Conservation (phyloP, 2,329 filamentous ascomycete species). For the Tolypocladium cylindrosporum region DNA sequence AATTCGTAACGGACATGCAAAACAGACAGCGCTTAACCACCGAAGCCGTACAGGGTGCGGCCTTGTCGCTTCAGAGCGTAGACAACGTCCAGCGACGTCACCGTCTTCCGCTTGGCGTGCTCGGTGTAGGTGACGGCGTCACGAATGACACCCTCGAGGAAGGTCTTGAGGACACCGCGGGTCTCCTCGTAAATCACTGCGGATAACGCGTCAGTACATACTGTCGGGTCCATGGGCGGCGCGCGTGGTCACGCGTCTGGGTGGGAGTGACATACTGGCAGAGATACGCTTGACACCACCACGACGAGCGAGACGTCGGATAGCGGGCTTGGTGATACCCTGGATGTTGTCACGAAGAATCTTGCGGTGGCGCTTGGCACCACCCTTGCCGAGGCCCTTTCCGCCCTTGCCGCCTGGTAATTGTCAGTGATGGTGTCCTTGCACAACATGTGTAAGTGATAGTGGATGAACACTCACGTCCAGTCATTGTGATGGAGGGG, state of each 20-base stretch:
- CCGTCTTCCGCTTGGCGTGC: constrained; percentile 74
- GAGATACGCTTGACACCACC: constrained; percentile 99
- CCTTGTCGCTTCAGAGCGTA: constrained; percentile 61
- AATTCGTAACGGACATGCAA: constrained; percentile 26
- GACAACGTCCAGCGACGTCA: constrained; percentile 60
- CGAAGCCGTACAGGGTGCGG: constrained; percentile 79
- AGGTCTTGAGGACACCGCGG: constrained; percentile 67
- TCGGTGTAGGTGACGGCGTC: constrained; percentile 71
- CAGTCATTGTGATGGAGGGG: constrained; percentile 19
- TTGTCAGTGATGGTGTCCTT: not conserved
- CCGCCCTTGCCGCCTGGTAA: constrained; percentile 78
- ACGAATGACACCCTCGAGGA: constrained; percentile 68
- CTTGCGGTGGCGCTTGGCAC: constrained; percentile 98
- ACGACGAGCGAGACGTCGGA: constrained; percentile 96
- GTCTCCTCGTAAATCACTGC: constrained; percentile 70
- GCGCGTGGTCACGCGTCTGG: not conserved
- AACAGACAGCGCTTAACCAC: constrained; percentile 51
- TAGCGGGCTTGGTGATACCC: constrained; percentile 97
- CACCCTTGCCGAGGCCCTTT: constrained; percentile 96
- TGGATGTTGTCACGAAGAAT: constrained; percentile 99
- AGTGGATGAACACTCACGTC: constrained; percentile 19
- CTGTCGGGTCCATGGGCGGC: not conserved
- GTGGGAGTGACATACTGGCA: constrained; percentile 49
- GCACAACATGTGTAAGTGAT: too few species aligned
- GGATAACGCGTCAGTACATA: not conserved